These are phyloP conservation scores for Marasmius fiardii DNA, from an alignment of 1,284 basidiomycete species.

Conservation along the genomic window DNA sequence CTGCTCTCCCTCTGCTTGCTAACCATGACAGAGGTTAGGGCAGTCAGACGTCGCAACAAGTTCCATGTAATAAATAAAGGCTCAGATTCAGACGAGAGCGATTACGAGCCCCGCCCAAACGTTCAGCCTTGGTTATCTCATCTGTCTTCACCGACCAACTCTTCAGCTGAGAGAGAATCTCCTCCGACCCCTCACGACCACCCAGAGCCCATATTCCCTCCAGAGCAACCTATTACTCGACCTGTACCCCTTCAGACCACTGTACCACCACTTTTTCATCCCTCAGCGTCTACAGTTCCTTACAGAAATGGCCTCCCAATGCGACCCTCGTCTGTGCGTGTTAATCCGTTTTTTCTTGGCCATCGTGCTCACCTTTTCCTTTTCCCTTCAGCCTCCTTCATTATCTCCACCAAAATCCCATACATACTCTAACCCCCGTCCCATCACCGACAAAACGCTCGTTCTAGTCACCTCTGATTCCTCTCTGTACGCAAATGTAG, in stretches of 20 bases:
- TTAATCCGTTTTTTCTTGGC: slow-evolving; percentile 27
- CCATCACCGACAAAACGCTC: slow-evolving; percentile 43
- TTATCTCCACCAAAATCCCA: slow-evolving; percentile 37
- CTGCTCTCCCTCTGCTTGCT: no score
- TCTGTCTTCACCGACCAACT: slow-evolving; percentile 63
- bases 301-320: not conserved
- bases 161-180: slow-evolving; percentile 45
- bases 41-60: slow-evolving; percentile 15
- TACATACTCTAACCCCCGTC: slow-evolving; percentile 34
- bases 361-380: slow-evolving; percentile 9
- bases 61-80: slow-evolving; percentile 61
- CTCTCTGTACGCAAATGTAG: slow-evolving; percentile 76
- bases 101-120: slow-evolving; percentile 34
- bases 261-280: slow-evolving; percentile 26
- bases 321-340: not conserved
- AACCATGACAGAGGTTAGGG: no score
- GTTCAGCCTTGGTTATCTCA: slow-evolving; percentile 30
- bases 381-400: slow-evolving; percentile 16
- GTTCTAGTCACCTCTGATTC: slow-evolving; percentile 82
- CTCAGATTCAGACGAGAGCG: slow-evolving; percentile 45
- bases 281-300: slow-evolving; percentile 14
- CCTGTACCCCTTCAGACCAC: slow-evolving; percentile 25
- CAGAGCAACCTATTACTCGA: slow-evolving; percentile 29
- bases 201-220: slow-evolving; percentile 38
- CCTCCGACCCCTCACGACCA: slow-evolving; percentile 61